Conservation (phyloP, 495 filamentous ascomycete genomes). For the Penicillium pulvis region DNA sequence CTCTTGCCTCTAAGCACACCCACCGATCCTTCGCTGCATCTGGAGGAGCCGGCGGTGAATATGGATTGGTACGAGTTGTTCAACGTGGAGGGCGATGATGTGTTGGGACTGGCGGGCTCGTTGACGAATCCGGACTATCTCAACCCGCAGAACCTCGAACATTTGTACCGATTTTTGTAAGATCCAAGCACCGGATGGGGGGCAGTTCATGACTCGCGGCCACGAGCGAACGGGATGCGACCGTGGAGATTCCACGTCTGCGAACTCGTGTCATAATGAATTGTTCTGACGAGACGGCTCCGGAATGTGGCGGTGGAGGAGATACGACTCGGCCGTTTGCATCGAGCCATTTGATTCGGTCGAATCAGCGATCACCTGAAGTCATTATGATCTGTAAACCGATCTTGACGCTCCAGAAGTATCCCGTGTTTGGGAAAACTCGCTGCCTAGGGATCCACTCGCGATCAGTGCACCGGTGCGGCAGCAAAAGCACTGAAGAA, state of each 20-base stretch:
- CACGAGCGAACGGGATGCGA: neutral
- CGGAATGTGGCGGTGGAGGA: neutral
- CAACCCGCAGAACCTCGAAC: constrained; percentile 44
- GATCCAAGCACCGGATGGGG: neutral
- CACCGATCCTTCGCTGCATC: neutral
- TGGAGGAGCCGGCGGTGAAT: constrained; percentile 22
- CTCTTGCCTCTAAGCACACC: neutral
- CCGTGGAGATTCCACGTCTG: neutral
- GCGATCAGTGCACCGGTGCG: neutral
- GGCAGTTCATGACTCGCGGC: neutral
- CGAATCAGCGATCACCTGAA: neutral
- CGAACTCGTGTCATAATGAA: neutral
- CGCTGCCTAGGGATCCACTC: neutral
- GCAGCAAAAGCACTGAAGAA: neutral
- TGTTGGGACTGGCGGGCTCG: constrained; percentile 32
- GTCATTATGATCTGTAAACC: neutral
- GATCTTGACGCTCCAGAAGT: neutral
- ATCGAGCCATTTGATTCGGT: neutral
- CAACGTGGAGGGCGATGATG: constrained; percentile 39
- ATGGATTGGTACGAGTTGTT: constrained; percentile 44
- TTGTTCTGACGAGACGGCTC: neutral
- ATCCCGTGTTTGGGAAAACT: neutral
- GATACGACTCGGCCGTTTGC: neutral
- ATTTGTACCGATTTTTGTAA: constrained; percentile 44
- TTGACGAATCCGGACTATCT: constrained; percentile 37